Percentiles rank a stretch among this genome's conserved stretches.
phyloP scores from a whole-genome alignment of 2,329 filamentous ascomycete species.

The Colletotrichum echinochloae region DNA sequence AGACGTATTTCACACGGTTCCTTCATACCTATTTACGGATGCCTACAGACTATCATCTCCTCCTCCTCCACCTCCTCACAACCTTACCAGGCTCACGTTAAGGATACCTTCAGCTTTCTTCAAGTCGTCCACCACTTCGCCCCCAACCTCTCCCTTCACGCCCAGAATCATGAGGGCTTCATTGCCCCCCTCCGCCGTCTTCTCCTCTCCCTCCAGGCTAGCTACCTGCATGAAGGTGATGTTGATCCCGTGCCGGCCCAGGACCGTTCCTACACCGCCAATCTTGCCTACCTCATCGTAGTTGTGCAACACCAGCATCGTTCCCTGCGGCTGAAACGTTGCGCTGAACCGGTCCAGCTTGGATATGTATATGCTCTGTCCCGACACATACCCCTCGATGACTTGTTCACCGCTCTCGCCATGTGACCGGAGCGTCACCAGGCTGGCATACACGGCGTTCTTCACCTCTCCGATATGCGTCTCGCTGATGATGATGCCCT shows the following conservation, averaged over 20 bases:
- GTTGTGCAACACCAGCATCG: slow-evolving; percentile 82
- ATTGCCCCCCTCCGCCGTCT: slow-evolving; percentile 54
- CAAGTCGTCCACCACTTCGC: slow-evolving; percentile 64
- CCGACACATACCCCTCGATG: slow-evolving; percentile 75
- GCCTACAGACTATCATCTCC: background rate
- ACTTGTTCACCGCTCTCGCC: slow-evolving; percentile 55
- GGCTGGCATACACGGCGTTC: slow-evolving; percentile 74
- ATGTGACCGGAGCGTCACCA: slow-evolving; percentile 75
- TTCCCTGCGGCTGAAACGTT: slow-evolving; percentile 79
- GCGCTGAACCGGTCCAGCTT: slow-evolving; percentile 80
- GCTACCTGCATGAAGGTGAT: slow-evolving; percentile 85
- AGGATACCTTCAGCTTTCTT: slow-evolving; percentile 64
- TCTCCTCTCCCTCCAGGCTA: slow-evolving; percentile 58
- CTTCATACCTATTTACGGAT: background rate
- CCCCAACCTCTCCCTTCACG: slow-evolving; percentile 73
- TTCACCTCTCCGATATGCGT: slow-evolving; percentile 72
- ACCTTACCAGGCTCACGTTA: slow-evolving; percentile 64
- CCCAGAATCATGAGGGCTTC: slow-evolving; percentile 88
- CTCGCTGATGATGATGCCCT: slow-evolving; percentile 81
- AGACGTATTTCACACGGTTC: background rate
- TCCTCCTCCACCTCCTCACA: slow-evolving; percentile 47
- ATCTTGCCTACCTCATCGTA: slow-evolving; percentile 87
- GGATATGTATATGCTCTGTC: slow-evolving; percentile 75
- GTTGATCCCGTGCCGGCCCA: slow-evolving; percentile 79
- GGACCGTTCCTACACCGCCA: slow-evolving; percentile 77